A percentile compares a stretch with the other conserved stretches of the same genome.
Conservation (phyloP, 2,329 filamentous ascomycete species). For the Mycosphaerelloides madeirae region DNA sequence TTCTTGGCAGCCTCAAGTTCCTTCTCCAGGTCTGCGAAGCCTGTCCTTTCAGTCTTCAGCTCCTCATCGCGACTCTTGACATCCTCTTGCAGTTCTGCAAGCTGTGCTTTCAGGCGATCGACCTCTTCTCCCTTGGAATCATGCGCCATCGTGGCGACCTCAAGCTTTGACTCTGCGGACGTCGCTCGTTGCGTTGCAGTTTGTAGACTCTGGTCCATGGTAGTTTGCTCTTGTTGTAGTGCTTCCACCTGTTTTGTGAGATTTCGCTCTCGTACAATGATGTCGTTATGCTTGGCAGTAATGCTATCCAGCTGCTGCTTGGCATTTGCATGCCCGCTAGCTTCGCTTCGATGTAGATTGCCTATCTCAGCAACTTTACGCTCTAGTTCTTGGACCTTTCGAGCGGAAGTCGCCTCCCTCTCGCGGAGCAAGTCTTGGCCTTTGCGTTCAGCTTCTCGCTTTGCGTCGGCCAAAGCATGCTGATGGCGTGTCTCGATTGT, state of each 20-base stretch:
- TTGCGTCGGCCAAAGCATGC: constrained; percentile 23
- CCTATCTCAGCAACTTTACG: constrained; percentile 27
- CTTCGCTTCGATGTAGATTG: constrained; percentile 28
- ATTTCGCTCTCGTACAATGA: constrained; percentile 23
- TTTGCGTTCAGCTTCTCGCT: constrained; percentile 26
- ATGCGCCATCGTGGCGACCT: constrained; percentile 24
- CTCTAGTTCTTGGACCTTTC: constrained; percentile 28
- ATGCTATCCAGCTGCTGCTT: constrained; percentile 33
- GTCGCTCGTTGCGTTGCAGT: constrained; percentile 13
- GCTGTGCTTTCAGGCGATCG: constrained; percentile 18
- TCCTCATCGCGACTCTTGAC: constrained; percentile 29
- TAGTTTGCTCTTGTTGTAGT: constrained; percentile 19
- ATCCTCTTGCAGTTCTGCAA: constrained; percentile 26
- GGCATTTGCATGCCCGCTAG: constrained; percentile 24
- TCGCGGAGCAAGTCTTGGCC: constrained; percentile 25
- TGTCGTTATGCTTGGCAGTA: constrained; percentile 22
- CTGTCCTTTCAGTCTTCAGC: constrained; percentile 27
- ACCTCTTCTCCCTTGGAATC: constrained; percentile 42
- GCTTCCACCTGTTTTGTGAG: constrained; percentile 23
- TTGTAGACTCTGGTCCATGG: constrained; percentile 12
- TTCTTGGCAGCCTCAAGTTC: constrained; percentile 12
- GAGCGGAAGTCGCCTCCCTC: constrained; percentile 21
- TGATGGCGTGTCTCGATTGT: constrained; percentile 33
- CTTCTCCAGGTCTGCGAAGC: constrained; percentile 29
- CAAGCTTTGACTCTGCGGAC: constrained; percentile 16